phyloP scores from a whole-genome alignment of 2,329 filamentous ascomycete species.

The Cryphonectria parasitica region DNA sequence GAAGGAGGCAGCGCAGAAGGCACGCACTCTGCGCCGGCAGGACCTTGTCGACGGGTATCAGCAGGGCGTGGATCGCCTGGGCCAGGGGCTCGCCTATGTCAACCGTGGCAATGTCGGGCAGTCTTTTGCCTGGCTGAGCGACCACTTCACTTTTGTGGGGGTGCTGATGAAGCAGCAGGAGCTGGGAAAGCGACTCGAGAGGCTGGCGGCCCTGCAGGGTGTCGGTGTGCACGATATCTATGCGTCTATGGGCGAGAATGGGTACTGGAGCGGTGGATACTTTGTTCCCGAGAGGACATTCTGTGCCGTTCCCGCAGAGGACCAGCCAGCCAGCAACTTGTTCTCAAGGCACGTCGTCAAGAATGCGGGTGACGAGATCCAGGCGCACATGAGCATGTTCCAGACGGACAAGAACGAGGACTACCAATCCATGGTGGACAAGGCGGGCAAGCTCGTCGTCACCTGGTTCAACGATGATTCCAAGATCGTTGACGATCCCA shows the following conservation, averaged over 20 bases:
- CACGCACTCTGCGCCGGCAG: conserved; percentile 53
- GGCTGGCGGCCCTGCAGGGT: conserved; percentile 62
- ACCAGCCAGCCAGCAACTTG: conserved; percentile 45
- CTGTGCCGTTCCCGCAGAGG: conserved; percentile 64
- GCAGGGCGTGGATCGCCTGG: conserved; percentile 52
- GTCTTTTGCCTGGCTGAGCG: conserved; percentile 77
- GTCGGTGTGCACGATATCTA: conserved; percentile 78
- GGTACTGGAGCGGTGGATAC: conserved; percentile 63
- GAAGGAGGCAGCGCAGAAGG: conserved; percentile 48
- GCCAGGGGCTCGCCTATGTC: conserved; percentile 60
- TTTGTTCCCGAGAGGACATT: conserved; percentile 75
- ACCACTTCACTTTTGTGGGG: conserved; percentile 85
- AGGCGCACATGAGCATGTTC: conserved; percentile 73
- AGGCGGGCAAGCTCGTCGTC: conserved; percentile 60
- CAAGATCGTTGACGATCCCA: conserved; percentile 48
- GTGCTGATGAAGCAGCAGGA: conserved; percentile 76
- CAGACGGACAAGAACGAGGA: conserved; percentile 62
- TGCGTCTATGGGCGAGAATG: conserved; percentile 73
- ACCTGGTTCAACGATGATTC: conserved; percentile 59
- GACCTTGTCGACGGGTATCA: conserved; percentile 54
- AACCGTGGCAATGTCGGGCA: conserved; percentile 64
- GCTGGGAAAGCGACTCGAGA: conserved; percentile 67
- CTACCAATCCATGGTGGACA: conserved; percentile 66
- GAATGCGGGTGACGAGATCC: conserved; percentile 69
- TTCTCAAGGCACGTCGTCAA: conserved; percentile 65